These are phyloP conservation scores for Penicillium coprophilum DNA, from an alignment of 495 filamentous ascomycete genomes.

Conservation along the genomic window DNA sequence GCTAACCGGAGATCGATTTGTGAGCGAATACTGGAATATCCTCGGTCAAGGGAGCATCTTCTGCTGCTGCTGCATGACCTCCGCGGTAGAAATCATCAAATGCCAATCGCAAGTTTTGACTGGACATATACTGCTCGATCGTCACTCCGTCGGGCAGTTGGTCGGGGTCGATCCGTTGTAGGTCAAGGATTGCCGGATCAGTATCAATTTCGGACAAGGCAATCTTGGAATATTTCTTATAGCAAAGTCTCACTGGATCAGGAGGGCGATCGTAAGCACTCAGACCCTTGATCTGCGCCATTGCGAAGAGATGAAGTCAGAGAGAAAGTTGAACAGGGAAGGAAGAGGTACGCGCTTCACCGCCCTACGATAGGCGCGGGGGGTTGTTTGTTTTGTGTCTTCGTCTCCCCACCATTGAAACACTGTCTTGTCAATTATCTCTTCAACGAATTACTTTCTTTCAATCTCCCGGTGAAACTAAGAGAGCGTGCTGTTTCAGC, in stretches of 20 bases:
- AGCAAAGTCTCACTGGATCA: slow-evolving; percentile 58
- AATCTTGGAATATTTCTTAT: slow-evolving; percentile 62
- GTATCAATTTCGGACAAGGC: slow-evolving; percentile 41
- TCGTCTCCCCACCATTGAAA: slow-evolving; percentile 27
- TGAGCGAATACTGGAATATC: slow-evolving; percentile 52
- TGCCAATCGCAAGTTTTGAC: slow-evolving; percentile 34
- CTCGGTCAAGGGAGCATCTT: slow-evolving; percentile 28
- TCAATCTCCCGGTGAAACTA: slow-evolving; percentile 2
- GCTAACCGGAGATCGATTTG: slow-evolving; percentile 40
- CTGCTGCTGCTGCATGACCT: slow-evolving; percentile 18
- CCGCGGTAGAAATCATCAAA: slow-evolving; percentile 36
- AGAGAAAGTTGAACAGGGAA: slow-evolving; percentile 7
- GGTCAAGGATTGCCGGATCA: slow-evolving; percentile 53
- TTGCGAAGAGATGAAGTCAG: slow-evolving; percentile 12
- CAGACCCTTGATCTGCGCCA: slow-evolving; percentile 50
- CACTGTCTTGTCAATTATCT: slow-evolving; percentile 27
- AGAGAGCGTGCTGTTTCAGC: slow-evolving; percentile 9
- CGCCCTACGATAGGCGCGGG: slow-evolving; percentile 35
- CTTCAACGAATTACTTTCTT: slow-evolving; percentile 21
- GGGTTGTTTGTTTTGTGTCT: slow-evolving; percentile 40
- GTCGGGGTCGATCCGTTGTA: slow-evolving; percentile 36
- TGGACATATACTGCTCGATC: slow-evolving; percentile 32
- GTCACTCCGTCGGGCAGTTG: slow-evolving; percentile 29
- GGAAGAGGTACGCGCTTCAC: slow-evolving; percentile 30
- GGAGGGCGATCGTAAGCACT: slow-evolving; percentile 73